These are phyloP conservation scores for Aspergillus ellipticus DNA, from an alignment of 495 filamentous ascomycete species.

Conservation along the genomic window DNA sequence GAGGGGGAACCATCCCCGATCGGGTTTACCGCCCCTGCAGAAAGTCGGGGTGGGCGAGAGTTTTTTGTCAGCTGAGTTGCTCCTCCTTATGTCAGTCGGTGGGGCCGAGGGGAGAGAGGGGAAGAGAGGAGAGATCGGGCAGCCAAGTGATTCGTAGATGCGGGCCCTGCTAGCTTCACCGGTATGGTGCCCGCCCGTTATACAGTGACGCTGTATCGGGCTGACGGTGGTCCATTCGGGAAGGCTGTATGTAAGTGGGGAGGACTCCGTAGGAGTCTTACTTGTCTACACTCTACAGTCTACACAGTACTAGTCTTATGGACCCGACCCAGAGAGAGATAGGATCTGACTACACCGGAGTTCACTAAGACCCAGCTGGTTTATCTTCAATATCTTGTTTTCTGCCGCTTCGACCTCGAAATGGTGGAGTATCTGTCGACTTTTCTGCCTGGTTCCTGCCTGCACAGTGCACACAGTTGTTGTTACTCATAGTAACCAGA, in stretches of 20 bases:
- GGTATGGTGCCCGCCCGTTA: slow-evolving; percentile 11
- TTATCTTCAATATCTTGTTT: no score
- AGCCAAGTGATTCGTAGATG: slow-evolving; percentile 10
- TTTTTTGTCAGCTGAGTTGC: slow-evolving; percentile 2
- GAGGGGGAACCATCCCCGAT: not conserved
- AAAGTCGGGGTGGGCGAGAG: slow-evolving; percentile 1
- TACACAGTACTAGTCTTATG: no score
- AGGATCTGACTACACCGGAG: no score
- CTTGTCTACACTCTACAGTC: no score
- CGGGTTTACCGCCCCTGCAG: slow-evolving; percentile 4
- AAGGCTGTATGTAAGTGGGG: not conserved
- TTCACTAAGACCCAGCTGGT: no score
- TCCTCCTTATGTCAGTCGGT: slow-evolving; percentile 1
- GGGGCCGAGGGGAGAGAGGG: not conserved
- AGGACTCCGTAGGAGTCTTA: no score
- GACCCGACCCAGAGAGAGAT: not conserved
- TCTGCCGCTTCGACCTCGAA: no score
- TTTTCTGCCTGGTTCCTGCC: no score
- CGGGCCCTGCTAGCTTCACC: slow-evolving; percentile 1
- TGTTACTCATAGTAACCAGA: no score
- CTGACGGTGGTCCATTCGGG: slow-evolving; percentile 2
- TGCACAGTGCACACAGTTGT: no score
- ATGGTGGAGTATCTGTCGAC: no score
- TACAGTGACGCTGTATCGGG: slow-evolving; percentile 21
- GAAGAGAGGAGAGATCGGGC: not conserved